A percentile compares a stretch with the other conserved stretches of the same genome.
Evolutionary conservation across 441 rosid species (phyloP).

Genomic region (Biscutella laevigata): DNA sequence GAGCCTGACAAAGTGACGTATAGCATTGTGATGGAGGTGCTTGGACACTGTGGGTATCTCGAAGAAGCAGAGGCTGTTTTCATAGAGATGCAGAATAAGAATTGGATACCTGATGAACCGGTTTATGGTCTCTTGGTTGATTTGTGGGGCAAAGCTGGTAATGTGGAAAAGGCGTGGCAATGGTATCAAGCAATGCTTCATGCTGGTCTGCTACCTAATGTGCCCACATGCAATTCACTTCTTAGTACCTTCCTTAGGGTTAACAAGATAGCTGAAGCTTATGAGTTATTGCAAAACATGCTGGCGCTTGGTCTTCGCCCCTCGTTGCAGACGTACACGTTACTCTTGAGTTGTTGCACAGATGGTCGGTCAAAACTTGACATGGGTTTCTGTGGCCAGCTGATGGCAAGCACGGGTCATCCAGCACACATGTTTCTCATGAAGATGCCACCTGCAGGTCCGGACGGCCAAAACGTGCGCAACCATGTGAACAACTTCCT

Average conservation of each 20-base stretch:
- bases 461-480: conserved; percentile 79
- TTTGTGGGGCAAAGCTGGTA: conserved; percentile 87
- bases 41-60: conserved; percentile 78
- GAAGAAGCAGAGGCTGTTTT: conserved; percentile 80
- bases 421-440: conserved; percentile 72
- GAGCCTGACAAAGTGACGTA: conserved; percentile 86
- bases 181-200: conserved; percentile 80
- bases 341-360: conserved; percentile 80
- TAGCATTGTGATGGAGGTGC: conserved; percentile 90
- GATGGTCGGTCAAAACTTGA: conserved; percentile 60
- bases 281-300: conserved; percentile 62
- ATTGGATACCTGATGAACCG: conserved; percentile 86
- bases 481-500: conserved; percentile 64
- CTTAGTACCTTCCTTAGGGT: conserved; percentile 80
- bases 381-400: conserved; percentile 61
- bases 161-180: conserved; percentile 68
- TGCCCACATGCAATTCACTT: conserved; percentile 84
- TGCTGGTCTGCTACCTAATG: conserved; percentile 70
- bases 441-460: conserved; percentile 69
- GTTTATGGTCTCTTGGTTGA: conserved; percentile 85
- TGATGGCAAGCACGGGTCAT: conserved; percentile 72
- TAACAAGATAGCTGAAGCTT: conserved; percentile 58
- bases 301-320: conserved; percentile 55
- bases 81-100: conserved; percentile 59
- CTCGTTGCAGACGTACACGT: conserved; percentile 72